phyloP scores from a whole-genome alignment of 2,329 filamentous ascomycete genomes.

The Epichloe hybrida region DNA sequence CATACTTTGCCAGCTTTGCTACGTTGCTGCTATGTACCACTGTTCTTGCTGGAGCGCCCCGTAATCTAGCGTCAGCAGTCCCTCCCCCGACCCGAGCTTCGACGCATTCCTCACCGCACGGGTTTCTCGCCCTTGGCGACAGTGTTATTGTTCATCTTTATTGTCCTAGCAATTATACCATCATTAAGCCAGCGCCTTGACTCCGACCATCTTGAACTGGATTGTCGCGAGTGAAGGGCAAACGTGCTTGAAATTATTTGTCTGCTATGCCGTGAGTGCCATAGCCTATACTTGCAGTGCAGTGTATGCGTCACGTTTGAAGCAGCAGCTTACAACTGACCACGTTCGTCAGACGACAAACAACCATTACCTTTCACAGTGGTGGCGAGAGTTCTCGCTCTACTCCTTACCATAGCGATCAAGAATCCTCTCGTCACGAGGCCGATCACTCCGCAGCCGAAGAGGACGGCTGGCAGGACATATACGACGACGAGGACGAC shows the following conservation, averaged over 20 bases:
- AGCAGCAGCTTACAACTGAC: constrained; percentile 11
- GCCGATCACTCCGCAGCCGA: constrained; percentile 18
- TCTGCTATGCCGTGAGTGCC: constrained; percentile 32
- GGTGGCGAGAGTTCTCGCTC: constrained; percentile 19
- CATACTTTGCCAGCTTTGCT: background rate
- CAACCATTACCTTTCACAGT: constrained; percentile 13
- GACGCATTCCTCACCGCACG: background rate
- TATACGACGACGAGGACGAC: constrained; percentile 20
- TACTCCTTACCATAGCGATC: constrained; percentile 25
- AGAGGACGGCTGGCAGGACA: constrained; percentile 27
- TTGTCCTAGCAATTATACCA: background rate
- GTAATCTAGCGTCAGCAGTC: background rate
- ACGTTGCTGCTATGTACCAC: background rate
- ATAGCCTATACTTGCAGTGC: background rate
- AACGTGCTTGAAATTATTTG: constrained; percentile 14
- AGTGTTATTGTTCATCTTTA: background rate
- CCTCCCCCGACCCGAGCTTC: background rate
- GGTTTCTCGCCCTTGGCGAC: background rate
- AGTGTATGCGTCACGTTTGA: constrained; percentile 3
- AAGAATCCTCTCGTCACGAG: constrained; percentile 22
- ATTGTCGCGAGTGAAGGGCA: constrained; percentile 34
- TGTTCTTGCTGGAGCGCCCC: constrained; percentile 1
- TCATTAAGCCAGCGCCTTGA: constrained; percentile 19
- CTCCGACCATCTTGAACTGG: constrained; percentile 30
- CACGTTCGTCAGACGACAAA: constrained; percentile 16